Percentiles rank a stretch among this genome's conserved stretches.
These are phyloP conservation scores for Naganishia vishniacii DNA, from an alignment of 768 basidiomycete genomes.

Conservation along the genomic window DNA sequence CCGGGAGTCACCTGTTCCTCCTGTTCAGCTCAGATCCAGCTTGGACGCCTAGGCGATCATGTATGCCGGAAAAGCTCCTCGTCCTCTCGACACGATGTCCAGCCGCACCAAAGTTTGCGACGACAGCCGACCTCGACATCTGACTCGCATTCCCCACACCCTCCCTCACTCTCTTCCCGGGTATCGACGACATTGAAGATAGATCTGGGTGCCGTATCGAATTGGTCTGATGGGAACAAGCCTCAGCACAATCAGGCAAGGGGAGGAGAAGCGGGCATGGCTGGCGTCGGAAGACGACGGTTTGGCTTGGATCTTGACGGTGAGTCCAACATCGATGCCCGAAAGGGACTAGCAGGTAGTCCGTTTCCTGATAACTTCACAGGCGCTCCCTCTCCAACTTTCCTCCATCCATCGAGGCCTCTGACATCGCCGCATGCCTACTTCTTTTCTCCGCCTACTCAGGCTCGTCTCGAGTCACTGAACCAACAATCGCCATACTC, in stretches of 20 bases:
- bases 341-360: too few species aligned
- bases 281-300: conserved; percentile 78
- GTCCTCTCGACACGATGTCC: conserved; percentile 7
- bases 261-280: conserved; percentile 58
- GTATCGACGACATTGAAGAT: conserved; percentile 8
- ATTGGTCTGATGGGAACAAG: not conserved
- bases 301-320: conserved; percentile 64
- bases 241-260: not conserved
- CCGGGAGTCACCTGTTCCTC: conserved; percentile 80
- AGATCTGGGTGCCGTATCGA: not conserved
- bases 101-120: too few species aligned
- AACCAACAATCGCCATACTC: conserved; percentile 25
- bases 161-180: conserved; percentile 15
- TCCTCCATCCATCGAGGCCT: not conserved
- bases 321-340: too few species aligned
- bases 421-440: conserved; percentile 16
- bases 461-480: not conserved
- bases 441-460: not conserved
- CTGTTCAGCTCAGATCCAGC: conserved; percentile 65
- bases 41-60: conserved; percentile 71
- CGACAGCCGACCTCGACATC: conserved; percentile 17
- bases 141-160: not conserved
- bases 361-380: not conserved
- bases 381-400: conserved; percentile 19
- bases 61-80: conserved; percentile 53